phyloP scores from a whole-genome alignment of 164 flowering plant genomes.

The Tetrastigma voinierianum region DNA sequence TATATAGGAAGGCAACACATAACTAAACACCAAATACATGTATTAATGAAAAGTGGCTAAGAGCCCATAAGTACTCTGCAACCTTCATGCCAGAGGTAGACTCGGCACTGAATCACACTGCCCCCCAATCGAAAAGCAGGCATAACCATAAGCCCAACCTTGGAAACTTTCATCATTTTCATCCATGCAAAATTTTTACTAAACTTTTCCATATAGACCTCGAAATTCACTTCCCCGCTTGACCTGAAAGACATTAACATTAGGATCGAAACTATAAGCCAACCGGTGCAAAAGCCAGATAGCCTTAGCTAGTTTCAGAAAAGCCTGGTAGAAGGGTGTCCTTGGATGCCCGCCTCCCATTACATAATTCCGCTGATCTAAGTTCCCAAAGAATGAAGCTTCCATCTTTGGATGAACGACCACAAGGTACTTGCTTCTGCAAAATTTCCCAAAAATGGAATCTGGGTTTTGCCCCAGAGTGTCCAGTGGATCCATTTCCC shows the following conservation, averaged over 20 bases:
- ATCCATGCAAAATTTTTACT: slow-evolving; percentile 54
- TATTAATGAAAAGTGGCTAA: background rate
- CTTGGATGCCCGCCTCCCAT: slow-evolving; percentile 91
- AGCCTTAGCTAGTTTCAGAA: slow-evolving; percentile 80
- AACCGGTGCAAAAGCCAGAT: slow-evolving; percentile 88
- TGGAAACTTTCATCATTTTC: slow-evolving; percentile 58
- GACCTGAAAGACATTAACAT: slow-evolving; percentile 74
- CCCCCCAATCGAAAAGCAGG: slow-evolving; percentile 86
- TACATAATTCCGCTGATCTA: slow-evolving; percentile 81
- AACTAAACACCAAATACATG: slow-evolving; percentile 15
- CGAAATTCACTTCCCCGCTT: slow-evolving; percentile 85
- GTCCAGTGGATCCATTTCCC: slow-evolving; percentile 80
- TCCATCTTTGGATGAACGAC: slow-evolving; percentile 94
- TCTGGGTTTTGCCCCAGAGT: slow-evolving; percentile 75
- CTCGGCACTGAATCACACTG: slow-evolving; percentile 68
- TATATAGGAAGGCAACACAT: slow-evolving; percentile 7
- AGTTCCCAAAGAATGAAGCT: slow-evolving; percentile 84
- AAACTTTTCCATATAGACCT: slow-evolving; percentile 90
- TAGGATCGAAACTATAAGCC: slow-evolving; percentile 78
- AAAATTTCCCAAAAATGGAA: slow-evolving; percentile 76
- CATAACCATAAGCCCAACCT: slow-evolving; percentile 92
- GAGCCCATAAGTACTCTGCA: slow-evolving; percentile 38
- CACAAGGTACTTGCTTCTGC: slow-evolving; percentile 71
- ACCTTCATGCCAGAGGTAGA: slow-evolving; percentile 80
- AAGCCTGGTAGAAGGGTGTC: slow-evolving; percentile 93